Percentiles rank a stretch among this genome's conserved stretches.
These are phyloP conservation scores for Apiospora arundinis DNA, from an alignment of 2,329 filamentous ascomycete species.

Conservation along the genomic window DNA sequence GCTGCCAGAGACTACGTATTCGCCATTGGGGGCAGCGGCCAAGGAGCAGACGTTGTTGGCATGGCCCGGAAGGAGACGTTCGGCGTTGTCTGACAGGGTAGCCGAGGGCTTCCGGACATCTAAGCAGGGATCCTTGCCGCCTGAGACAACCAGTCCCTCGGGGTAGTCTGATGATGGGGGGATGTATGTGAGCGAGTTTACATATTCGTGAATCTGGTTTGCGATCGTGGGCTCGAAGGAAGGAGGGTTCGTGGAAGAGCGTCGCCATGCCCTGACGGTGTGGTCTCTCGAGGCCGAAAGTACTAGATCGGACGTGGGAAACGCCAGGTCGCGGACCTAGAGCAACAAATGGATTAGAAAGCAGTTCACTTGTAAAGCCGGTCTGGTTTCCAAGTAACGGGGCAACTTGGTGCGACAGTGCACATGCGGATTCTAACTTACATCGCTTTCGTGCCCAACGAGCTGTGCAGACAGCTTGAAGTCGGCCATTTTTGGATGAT, in stretches of 20 bases:
- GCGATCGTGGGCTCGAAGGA: conserved; percentile 79
- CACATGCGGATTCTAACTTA: conserved; percentile 51
- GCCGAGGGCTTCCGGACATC: conserved; percentile 80
- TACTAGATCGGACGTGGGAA: conserved; percentile 73
- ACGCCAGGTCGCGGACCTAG: conserved; percentile 86
- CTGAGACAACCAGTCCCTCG: conserved; percentile 83
- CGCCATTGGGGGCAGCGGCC: conserved; percentile 75
- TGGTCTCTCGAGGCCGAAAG: conserved; percentile 91
- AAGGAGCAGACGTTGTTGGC: conserved; percentile 86
- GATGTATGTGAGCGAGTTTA: conserved; percentile 84
- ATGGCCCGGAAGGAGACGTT: conserved; percentile 86
- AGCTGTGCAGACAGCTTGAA: conserved; percentile 95
- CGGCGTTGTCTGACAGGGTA: conserved; percentile 75
- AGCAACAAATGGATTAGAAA: not conserved
- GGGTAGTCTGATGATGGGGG: conserved; percentile 72
- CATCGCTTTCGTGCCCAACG: conserved; percentile 90
- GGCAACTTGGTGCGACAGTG: not conserved
- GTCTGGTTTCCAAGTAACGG: not conserved
- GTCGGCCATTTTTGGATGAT: conserved; percentile 65
- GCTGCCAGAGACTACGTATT: conserved; percentile 84
- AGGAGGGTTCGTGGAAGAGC: conserved; percentile 68
- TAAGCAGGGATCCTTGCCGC: conserved; percentile 90
- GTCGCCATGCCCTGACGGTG: conserved; percentile 86
- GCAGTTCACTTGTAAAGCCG: not conserved
- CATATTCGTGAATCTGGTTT: conserved; percentile 81